phyloP scores from a whole-genome alignment of 257 asterid genomes.

The Gentiana dahurica region DNA sequence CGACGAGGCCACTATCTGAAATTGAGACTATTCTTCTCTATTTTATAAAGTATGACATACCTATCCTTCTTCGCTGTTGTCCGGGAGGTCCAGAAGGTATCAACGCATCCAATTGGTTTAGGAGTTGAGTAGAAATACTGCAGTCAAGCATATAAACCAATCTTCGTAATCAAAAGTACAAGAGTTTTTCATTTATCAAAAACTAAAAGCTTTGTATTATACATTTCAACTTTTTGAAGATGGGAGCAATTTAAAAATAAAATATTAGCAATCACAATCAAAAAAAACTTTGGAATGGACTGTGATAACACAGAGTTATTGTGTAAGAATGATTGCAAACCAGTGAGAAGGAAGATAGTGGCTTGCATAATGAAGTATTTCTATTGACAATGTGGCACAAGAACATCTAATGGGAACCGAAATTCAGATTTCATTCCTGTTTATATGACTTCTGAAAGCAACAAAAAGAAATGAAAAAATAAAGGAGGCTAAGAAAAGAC shows the following conservation, averaged over 20 bases:
- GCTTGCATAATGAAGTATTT: too few relatives aligned
- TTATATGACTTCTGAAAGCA: background rate
- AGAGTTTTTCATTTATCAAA: too few relatives aligned
- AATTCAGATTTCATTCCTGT: background rate
- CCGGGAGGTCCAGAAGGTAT: conserved; percentile 74
- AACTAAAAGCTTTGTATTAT: too few relatives aligned
- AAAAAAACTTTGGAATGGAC: too few relatives aligned
- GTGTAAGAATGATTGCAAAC: too few relatives aligned
- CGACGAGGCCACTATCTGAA: too few relatives aligned
- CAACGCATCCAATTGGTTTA: conserved; percentile 65
- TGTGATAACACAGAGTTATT: too few relatives aligned
- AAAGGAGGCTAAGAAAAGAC: background rate
- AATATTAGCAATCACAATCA: too few relatives aligned
- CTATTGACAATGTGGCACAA: too few relatives aligned
- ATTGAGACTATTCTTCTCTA: background rate
- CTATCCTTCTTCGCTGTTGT: conserved; percentile 78
- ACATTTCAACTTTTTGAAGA: too few relatives aligned
- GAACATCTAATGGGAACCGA: background rate
- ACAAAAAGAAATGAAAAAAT: conserved; percentile 3
- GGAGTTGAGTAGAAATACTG: conserved; percentile 69
- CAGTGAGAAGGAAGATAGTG: too few relatives aligned
- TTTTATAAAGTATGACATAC: conserved; percentile 26
- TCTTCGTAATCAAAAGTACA: conserved; percentile 6
- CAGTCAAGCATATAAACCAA: conserved; percentile 16
- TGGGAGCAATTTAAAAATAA: too few relatives aligned